Evolutionary conservation across 2,329 filamentous ascomycete genomes (phyloP), one percentile per base, ranked within the genome.

Genomic region (Thielaviopsis musarum): DNA sequence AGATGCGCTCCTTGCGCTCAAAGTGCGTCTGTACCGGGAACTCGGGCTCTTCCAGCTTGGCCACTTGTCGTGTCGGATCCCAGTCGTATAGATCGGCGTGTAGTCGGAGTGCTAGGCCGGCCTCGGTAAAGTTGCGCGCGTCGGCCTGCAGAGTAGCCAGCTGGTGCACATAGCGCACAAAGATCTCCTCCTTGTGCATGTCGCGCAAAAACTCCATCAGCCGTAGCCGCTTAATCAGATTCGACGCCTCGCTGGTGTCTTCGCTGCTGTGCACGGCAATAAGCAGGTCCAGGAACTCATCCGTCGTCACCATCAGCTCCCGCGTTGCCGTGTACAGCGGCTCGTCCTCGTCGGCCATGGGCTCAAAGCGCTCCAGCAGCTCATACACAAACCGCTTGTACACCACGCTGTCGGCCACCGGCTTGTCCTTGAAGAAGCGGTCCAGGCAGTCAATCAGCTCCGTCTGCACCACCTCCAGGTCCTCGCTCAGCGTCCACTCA

Each of bases 381-480:
- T 97, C 91, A 21, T 80, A 78, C 52, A 98, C 85, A 69, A 98
- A 97, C 1, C 94, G 80, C 71, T 96, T 97, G 68, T 96, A 91
- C 53, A 93, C 76, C 30, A 95, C 85, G 64, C 85, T 91, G 71
- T 96, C 91, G 0, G 87, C 94, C 67, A 95, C 76, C 5, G 85
- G 83, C 72, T 91, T 93, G 7, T 85, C 81, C 71, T 96, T 95
- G 77, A 96, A 96, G 57, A 95, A 81, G 24, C 80, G 77, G 68
- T 98, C 93, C 58, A 98, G 74, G 64, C 88, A 94, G 66, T 96
- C 91, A 65, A 98, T 95, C 75, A 97, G 91, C 70, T 96, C 93
- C 1, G 90, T 93, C 70, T 97, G 91, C 57, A 98, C 87, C 54
- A 93, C 83, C 2, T 86, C 86, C 54, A 98, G 74, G 68, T 97